A percentile compares a stretch with the other conserved stretches of the same genome.
These are phyloP conservation scores for Emergomyces orientalis DNA, from an alignment of 2,329 filamentous ascomycete genomes.

Conservation along the genomic window DNA sequence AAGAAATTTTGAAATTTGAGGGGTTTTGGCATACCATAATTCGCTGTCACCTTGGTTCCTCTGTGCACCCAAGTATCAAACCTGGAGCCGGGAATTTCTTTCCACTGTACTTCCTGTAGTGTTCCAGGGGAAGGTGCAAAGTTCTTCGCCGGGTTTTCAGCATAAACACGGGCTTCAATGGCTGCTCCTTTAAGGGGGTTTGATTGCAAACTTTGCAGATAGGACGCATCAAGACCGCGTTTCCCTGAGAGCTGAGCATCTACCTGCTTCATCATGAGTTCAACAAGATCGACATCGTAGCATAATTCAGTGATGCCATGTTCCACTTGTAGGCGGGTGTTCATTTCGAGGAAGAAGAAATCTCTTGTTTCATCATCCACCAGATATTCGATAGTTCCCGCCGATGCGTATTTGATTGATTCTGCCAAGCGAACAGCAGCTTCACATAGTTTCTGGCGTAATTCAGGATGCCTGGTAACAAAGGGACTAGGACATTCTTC, in stretches of 20 bases:
- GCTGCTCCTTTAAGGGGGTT: constrained; percentile 39
- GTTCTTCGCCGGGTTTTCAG: constrained; percentile 50
- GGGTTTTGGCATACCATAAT: constrained; percentile 40
- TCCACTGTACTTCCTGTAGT: constrained; percentile 49
- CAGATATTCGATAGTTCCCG: constrained; percentile 84
- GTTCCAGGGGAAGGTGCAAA: constrained; percentile 52
- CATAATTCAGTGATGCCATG: constrained; percentile 51
- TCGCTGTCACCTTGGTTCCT: constrained; percentile 48
- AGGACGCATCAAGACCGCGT: constrained; percentile 35
- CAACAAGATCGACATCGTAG: constrained; percentile 46
- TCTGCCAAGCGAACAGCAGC: constrained; percentile 60
- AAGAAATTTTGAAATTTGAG: constrained; percentile 2
- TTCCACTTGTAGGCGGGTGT: constrained; percentile 50
- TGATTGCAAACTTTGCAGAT: constrained; percentile 37
- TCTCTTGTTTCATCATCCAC: constrained; percentile 71
- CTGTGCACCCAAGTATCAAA: constrained; percentile 57
- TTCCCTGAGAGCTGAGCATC: constrained; percentile 41
- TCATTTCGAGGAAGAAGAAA: constrained; percentile 61
- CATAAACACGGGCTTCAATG: constrained; percentile 48
- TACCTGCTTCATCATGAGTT: constrained; percentile 49
- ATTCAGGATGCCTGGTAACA: constrained; percentile 44
- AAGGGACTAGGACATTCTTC: constrained; percentile 80
- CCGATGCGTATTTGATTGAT: constrained; percentile 62
- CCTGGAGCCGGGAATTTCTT: constrained; percentile 40
- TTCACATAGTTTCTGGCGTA: constrained; percentile 53